phyloP scores from a whole-genome alignment of 805 yeast genomes.

The Ogataea sp. region DNA sequence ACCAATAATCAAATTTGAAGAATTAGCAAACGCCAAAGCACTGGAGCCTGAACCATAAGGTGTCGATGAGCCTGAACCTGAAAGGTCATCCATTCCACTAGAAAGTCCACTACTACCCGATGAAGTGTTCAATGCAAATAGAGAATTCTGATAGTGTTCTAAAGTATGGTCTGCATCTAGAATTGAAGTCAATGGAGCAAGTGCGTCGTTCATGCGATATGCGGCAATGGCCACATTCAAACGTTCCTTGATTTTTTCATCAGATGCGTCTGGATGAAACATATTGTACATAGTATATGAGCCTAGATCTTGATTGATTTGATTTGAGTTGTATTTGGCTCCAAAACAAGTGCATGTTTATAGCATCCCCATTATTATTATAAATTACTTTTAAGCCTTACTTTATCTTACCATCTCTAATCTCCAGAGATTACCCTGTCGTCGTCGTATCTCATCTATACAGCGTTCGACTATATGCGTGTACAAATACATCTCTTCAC shows the following conservation, averaged over 20 bases:
- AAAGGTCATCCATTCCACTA: constrained; percentile 7
- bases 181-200: constrained; percentile 10
- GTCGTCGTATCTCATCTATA: too few species aligned
- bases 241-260: constrained; percentile 9
- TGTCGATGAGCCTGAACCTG: too few species aligned
- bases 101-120: too few species aligned
- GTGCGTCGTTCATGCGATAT: constrained; percentile 13
- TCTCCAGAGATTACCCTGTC: too few species aligned
- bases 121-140: too few species aligned
- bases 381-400: too few species aligned
- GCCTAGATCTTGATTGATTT: background rate
- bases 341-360: too few species aligned
- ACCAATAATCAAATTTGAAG: constrained; percentile 20
- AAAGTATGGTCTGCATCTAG: constrained; percentile 11
- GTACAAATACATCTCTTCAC: too few species aligned
- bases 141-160: constrained; percentile 14
- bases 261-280: constrained; percentile 10
- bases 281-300: constrained; percentile 2
- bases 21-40: constrained; percentile 8
- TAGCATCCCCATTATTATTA: too few species aligned
- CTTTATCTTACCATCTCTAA: too few species aligned
- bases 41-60: background rate
- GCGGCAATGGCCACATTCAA: constrained; percentile 13
- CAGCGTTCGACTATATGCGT: too few species aligned
- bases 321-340: too few species aligned